Evolutionary conservation across 768 basidiomycete species (phyloP).

Genomic region (Russula olivacea): DNA sequence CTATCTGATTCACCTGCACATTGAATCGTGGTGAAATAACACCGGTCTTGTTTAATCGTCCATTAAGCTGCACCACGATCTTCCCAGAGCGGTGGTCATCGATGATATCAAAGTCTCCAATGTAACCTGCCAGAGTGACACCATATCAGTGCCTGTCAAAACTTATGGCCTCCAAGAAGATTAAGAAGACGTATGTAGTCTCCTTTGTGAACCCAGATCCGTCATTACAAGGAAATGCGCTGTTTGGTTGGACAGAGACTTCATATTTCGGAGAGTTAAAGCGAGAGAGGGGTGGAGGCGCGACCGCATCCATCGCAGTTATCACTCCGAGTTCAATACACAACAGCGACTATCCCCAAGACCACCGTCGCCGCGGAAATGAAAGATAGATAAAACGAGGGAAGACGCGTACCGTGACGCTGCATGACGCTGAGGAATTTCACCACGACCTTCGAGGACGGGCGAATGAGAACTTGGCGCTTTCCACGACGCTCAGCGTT

Average conservation of each 20-base stretch:
- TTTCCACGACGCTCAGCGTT: constrained; percentile 99
- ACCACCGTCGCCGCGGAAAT: not conserved
- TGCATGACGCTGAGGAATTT: constrained; percentile 99
- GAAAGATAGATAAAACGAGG: not conserved
- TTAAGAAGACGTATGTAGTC: constrained; percentile 37
- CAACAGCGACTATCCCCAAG: not conserved
- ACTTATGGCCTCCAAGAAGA: not conserved
- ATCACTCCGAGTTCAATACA: constrained; percentile 56
- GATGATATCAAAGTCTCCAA: constrained; percentile 97
- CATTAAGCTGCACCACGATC: constrained; percentile 97
- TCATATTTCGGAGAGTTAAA: constrained; percentile 79
- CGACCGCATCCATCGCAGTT: constrained; percentile 73
- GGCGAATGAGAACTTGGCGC: constrained; percentile 97
- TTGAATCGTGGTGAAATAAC: constrained; percentile 99
- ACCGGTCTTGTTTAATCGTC: constrained; percentile 98
- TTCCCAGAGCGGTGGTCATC: constrained; percentile 99
- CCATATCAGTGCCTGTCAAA: constrained; percentile 5
- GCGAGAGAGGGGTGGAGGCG: constrained; percentile 61
- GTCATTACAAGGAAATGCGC: constrained; percentile 38
- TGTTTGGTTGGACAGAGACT: constrained; percentile 53
- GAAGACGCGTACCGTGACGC: constrained; percentile 74
- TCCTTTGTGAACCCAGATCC: constrained; percentile 53
- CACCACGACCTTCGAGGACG: constrained; percentile 95
- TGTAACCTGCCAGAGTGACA: constrained; percentile 61
- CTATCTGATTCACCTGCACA: constrained; percentile 87